Percentiles rank a stretch among this genome's conserved stretches.
phyloP scores from a whole-genome alignment of 805 yeast species.

The Suhomyces faveliae region DNA sequence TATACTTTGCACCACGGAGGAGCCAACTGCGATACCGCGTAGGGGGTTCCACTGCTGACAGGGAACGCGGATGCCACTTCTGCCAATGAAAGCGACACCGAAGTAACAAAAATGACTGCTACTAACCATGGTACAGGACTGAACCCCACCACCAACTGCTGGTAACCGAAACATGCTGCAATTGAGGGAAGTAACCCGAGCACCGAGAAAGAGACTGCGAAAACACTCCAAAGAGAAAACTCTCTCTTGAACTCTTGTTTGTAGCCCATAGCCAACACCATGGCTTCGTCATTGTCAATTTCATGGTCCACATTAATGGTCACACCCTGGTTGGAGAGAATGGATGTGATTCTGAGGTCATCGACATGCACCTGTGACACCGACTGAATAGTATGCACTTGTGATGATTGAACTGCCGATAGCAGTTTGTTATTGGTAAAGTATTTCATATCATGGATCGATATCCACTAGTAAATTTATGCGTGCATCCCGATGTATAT shows the following conservation, averaged over 20 bases:
- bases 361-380: slow-evolving; percentile 32
- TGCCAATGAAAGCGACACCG: slow-evolving; percentile 62
- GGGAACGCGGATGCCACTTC: slow-evolving; percentile 67
- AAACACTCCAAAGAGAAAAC: slow-evolving; percentile 55
- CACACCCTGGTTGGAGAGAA: slow-evolving; percentile 38
- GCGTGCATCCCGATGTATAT: too few species aligned
- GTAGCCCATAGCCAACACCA: slow-evolving; percentile 58
- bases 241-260: slow-evolving; percentile 62
- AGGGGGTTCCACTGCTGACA: slow-evolving; percentile 66
- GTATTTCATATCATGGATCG: not conserved
- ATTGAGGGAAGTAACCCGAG: slow-evolving; percentile 65
- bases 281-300: slow-evolving; percentile 49
- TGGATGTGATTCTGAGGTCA: slow-evolving; percentile 34
- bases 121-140: slow-evolving; percentile 62
- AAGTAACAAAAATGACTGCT: slow-evolving; percentile 53
- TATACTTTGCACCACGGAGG: slow-evolving; percentile 54
- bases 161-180: slow-evolving; percentile 60
- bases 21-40: slow-evolving; percentile 62
- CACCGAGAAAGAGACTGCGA: slow-evolving; percentile 63
- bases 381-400: not conserved
- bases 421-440: not conserved
- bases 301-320: slow-evolving; percentile 48
- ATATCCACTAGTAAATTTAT: not conserved
- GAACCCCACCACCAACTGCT: slow-evolving; percentile 59
- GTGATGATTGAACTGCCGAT: not conserved